phyloP scores from a whole-genome alignment of 129 eudicot species.

The Escallonia rubra region DNA sequence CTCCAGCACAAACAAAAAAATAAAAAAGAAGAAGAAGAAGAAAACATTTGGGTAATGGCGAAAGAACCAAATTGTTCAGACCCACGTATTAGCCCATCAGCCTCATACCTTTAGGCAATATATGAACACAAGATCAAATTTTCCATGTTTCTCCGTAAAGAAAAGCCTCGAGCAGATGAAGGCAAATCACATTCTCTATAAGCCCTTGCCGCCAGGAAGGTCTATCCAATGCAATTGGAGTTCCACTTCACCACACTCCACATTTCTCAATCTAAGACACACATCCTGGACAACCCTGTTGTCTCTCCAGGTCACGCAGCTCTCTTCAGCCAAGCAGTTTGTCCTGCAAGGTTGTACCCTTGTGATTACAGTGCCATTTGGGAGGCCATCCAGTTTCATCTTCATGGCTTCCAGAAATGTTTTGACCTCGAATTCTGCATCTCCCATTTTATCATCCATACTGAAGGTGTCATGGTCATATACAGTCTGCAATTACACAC shows the following conservation, averaged over 20 bases:
- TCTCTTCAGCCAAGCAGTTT: slow-evolving; percentile 56
- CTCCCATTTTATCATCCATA: slow-evolving; percentile 72
- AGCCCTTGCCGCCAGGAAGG: slow-evolving; percentile 52
- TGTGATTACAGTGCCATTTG: slow-evolving; percentile 40
- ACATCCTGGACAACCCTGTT: slow-evolving; percentile 44
- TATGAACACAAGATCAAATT: no score
- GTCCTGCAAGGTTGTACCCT: slow-evolving; percentile 41
- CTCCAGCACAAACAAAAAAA: no score
- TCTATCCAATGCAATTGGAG: slow-evolving; percentile 61
- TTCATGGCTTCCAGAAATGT: slow-evolving; percentile 42
- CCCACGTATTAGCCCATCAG: no score
- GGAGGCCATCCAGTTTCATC: slow-evolving; percentile 33
- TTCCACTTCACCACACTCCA: slow-evolving; percentile 69
- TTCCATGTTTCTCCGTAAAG: no score
- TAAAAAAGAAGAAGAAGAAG: no score
- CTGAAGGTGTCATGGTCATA: slow-evolving; percentile 59
- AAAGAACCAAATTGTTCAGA: no score
- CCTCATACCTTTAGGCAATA: no score
- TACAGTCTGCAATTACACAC: slow-evolving; percentile 36
- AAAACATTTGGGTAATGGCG: no score
- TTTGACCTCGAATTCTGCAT: slow-evolving; percentile 43
- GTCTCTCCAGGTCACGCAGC: slow-evolving; percentile 40
- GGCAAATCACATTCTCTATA: background rate
- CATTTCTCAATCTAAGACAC: slow-evolving; percentile 55
- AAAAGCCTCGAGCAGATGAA: background rate